Evolutionary conservation across 352 stramenopile species (phyloP), one percentile per base, ranked within the genome.

Genomic region (Pythium utonaiense): DNA sequence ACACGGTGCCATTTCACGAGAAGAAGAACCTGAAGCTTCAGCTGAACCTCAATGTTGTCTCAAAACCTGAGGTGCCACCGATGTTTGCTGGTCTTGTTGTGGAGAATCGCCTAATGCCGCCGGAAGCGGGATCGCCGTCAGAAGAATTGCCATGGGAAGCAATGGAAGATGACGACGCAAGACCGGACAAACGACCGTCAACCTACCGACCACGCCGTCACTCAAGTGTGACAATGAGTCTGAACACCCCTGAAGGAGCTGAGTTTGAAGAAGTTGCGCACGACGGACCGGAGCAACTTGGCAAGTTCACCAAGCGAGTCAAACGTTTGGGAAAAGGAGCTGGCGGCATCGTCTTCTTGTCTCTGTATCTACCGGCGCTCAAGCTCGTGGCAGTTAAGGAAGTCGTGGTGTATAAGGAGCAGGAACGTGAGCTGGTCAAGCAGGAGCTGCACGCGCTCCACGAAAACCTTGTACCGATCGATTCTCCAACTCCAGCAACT

Each of bases 381-480:
- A 93, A 90, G 51, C 63, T 97, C 3, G 88, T 97, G 4, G 89
- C 89, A 0, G 75, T 96, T 1, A 95, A 97, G 69, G 83, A 91
- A 49, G 81, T 96, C 6, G 64, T 89, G 1, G 68, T 96, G 0
- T 91, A 86, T 57, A 84, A 96, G 40, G 73, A 86, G 42, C 69
- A 83, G 57, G 91, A 97, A 21, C 70, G 84, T 1, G 64, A 88
- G 41, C 83, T 96, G 71, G 75, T 97, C 56, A 83, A 93, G 56
- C 76, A 92, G 7, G 91, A 97, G 40, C 76, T 97, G 7, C 81
- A 90, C 27, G 84, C 86, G 3, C 69, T 97, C 0, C 89, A 97
- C 48, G 75, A 83, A 13, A 96, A 96, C 40, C 63, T 96, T 5
- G 60, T 84, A 7, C 70, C 78, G 8, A 78, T 96, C 28, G 74